These are phyloP conservation scores for Fusarium ambrosium DNA, from an alignment of 2,329 filamentous ascomycete species.

Conservation along the genomic window DNA sequence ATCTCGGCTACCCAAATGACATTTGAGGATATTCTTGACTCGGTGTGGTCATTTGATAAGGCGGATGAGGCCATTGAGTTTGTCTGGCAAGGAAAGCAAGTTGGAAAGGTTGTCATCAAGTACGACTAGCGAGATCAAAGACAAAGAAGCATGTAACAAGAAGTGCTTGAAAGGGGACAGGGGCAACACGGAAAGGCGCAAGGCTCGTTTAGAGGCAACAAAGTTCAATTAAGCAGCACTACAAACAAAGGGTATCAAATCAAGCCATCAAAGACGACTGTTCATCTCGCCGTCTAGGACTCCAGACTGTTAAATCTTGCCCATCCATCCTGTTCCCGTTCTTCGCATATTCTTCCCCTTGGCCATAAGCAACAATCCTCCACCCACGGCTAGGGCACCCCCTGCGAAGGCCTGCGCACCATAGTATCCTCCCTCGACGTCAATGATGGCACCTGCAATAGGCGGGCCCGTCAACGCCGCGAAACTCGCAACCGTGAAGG, in stretches of 20 bases:
- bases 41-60: slow-evolving; percentile 54
- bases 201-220: neutral
- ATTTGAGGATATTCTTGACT: slow-evolving; percentile 57
- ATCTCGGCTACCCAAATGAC: slow-evolving; percentile 51
- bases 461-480: slow-evolving; percentile 66
- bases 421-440: slow-evolving; percentile 57
- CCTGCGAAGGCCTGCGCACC: slow-evolving; percentile 66
- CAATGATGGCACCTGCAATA: slow-evolving; percentile 64
- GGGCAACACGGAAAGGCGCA: neutral
- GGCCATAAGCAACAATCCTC: slow-evolving; percentile 55
- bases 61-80: slow-evolving; percentile 57
- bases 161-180: neutral
- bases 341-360: slow-evolving; percentile 56
- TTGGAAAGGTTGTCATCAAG: slow-evolving; percentile 57
- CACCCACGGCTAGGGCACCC: slow-evolving; percentile 56
- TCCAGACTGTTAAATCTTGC: slow-evolving; percentile 51
- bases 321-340: slow-evolving; percentile 54
- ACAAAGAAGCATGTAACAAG: neutral
- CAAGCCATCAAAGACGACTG: neutral
- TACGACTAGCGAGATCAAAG: slow-evolving; percentile 6
- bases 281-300: neutral
- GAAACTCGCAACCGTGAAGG: slow-evolving; percentile 68
- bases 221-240: neutral
- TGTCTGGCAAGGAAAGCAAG: slow-evolving; percentile 58
- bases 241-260: neutral